Evolutionary conservation across 495 filamentous ascomycete species (phyloP).

Genomic region (Podospora australis): DNA sequence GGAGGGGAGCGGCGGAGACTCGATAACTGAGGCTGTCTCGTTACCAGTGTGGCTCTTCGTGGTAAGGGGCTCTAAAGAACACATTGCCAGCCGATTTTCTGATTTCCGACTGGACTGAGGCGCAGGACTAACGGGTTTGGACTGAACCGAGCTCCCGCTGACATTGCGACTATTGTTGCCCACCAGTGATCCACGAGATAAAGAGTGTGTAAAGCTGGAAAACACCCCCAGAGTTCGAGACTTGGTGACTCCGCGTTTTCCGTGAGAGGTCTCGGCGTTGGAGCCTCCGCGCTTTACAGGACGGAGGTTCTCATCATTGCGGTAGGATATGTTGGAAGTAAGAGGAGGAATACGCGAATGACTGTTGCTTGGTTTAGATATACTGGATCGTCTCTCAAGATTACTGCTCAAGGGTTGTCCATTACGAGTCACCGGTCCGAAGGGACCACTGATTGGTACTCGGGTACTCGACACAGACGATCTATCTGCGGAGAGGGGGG

Average conservation of each 20-base stretch:
- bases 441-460: slow-evolving; percentile 14
- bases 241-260: slow-evolving; percentile 18
- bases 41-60: not conserved
- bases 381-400: not conserved
- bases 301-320: slow-evolving; percentile 15
- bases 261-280: slow-evolving; percentile 2
- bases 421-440: slow-evolving; percentile 15
- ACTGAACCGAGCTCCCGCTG: slow-evolving; percentile 7
- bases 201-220: slow-evolving; percentile 30
- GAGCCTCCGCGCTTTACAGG: not conserved
- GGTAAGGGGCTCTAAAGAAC: not conserved
- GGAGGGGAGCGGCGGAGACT: not conserved
- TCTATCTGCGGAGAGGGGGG: not conserved
- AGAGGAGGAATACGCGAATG: not conserved
- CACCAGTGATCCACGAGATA: slow-evolving; percentile 29
- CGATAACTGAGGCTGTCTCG: not conserved
- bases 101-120: slow-evolving; percentile 7
- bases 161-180: slow-evolving; percentile 17
- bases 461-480: not conserved
- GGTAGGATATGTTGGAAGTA: not conserved
- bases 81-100: not conserved
- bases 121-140: not conserved
- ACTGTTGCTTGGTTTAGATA: not conserved
- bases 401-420: not conserved
- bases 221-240: slow-evolving; percentile 36